Evolutionary conservation across 208 protist genomes (phyloP), one percentile per base, ranked within the genome.

Genomic region (Trypanosoma avium): DNA sequence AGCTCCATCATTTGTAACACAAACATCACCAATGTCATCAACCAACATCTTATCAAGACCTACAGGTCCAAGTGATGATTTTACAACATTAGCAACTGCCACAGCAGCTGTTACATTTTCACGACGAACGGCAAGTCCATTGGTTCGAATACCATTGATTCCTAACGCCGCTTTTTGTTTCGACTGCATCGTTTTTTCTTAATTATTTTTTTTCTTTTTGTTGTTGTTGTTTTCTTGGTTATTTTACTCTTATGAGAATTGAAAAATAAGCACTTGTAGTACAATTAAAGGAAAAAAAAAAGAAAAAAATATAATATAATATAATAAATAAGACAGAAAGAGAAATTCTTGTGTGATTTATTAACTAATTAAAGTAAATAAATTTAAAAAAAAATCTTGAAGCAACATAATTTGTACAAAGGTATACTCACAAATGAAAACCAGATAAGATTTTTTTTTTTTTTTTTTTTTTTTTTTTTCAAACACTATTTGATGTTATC

Each of bases 21-120:
- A 97, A 17, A 99, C 97, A 77, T 99, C 99, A 59, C 99, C 99
- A 69, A 99, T 86, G 57, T 99, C 97, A 73, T 99, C 98, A 3
- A 99, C 98, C 8, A 99, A 80, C 98, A 99, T 99, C 84, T 99
- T 99, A 79, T 99, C 99, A 12, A 99, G 90, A 3, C 99, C 99
- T 47, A 99, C 93, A 30, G 99, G 99, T 49, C 99, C 99, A 19
- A 99, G 90, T 9, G 98, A 99, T n/a, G 95, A 98, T 79, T 99
- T 99, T 29, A 99, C 94, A 56, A 99, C 96, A 70, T 99, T 99
- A 30, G 98, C 93, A 48, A 99, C 89, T 3, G 99, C 97, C 40
- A 98, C 49, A 17, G 88, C 93, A 3, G 98, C 99, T 17, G 89
- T 98, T 32, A 99, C 97, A 76, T 99, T 99, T 79, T 99, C 96